Percentiles rank a stretch among this genome's conserved stretches.
These are phyloP conservation scores for Solanum rostratum DNA, from an alignment of 257 asterid genomes.

Conservation along the genomic window DNA sequence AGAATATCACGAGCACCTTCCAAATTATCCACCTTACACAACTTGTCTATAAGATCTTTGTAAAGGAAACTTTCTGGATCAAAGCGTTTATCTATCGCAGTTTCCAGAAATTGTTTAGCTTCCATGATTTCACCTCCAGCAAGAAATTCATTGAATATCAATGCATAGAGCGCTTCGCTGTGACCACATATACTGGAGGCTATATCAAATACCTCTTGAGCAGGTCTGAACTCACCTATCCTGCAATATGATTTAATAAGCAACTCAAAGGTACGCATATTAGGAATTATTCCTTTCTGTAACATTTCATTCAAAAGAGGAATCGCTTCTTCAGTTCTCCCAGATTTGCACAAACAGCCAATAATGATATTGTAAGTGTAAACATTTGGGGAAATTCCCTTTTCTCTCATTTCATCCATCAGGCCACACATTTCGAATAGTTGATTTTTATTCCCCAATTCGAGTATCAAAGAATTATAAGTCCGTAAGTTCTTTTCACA, in stretches of 20 bases:
- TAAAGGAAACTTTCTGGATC: constrained; percentile 46
- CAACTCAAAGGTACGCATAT: constrained; percentile 43
- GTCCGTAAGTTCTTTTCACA: constrained; percentile 69
- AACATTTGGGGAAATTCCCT: constrained; percentile 63
- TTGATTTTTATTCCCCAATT: constrained; percentile 60
- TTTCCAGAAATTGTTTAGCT: constrained; percentile 61
- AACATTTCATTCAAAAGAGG: constrained; percentile 77
- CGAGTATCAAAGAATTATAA: constrained; percentile 64
- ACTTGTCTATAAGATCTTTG: constrained; percentile 47
- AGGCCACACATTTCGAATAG: constrained; percentile 79
- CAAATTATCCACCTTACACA: constrained; percentile 42
- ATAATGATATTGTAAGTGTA: constrained; percentile 65
- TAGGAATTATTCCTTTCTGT: constrained; percentile 55
- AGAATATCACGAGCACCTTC: constrained; percentile 49
- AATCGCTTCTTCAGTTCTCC: constrained; percentile 74
- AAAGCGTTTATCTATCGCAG: constrained; percentile 50
- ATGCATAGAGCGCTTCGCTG: constrained; percentile 45
- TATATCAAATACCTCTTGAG: constrained; percentile 64
- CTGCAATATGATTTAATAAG: constrained; percentile 68
- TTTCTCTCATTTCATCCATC: constrained; percentile 86
- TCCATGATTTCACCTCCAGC: constrained; percentile 66
- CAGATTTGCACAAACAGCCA: constrained; percentile 56
- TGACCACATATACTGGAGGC: constrained; percentile 55
- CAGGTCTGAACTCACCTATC: constrained; percentile 82
- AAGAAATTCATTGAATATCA: constrained; percentile 67